Evolutionary conservation across 257 asterid genomes (phyloP).

Genomic region (Solanum acaule): DNA sequence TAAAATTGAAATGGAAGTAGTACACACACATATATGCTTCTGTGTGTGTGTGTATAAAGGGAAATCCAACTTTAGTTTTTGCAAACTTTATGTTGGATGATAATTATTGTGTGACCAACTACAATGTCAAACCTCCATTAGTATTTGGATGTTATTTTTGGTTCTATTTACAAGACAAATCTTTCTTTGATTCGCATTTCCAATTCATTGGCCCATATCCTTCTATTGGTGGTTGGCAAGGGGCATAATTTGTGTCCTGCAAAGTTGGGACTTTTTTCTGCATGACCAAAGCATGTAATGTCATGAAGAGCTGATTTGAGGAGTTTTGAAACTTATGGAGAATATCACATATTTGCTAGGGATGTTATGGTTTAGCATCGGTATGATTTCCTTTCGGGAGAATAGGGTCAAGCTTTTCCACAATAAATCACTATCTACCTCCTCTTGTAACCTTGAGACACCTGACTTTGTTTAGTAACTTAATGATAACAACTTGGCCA

Average conservation of each 20-base stretch:
- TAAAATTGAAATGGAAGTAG: neutral
- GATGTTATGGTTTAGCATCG: neutral
- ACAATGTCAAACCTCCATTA: neutral
- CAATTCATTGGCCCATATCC: neutral
- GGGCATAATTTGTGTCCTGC: neutral
- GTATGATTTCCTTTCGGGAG: neutral
- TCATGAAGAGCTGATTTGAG: neutral
- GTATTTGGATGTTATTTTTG: neutral
- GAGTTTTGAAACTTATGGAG: neutral
- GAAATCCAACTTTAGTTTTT: neutral
- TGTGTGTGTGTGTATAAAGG: neutral
- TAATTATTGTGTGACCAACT: neutral
- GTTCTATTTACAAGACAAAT: neutral
- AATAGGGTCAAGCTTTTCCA: neutral
- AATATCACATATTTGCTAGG: neutral
- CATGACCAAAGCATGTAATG: neutral
- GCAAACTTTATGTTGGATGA: neutral
- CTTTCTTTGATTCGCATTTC: neutral
- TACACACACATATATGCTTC: neutral
- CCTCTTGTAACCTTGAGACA: neutral
- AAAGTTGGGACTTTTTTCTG: neutral
- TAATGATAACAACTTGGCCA: neutral
- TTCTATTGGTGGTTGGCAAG: neutral
- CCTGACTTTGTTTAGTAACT: neutral
- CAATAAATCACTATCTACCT: neutral